Percentiles rank a stretch among this genome's conserved stretches.
Evolutionary conservation across 345 rosid genomes (phyloP).

Genomic region (Theobroma cacao): DNA sequence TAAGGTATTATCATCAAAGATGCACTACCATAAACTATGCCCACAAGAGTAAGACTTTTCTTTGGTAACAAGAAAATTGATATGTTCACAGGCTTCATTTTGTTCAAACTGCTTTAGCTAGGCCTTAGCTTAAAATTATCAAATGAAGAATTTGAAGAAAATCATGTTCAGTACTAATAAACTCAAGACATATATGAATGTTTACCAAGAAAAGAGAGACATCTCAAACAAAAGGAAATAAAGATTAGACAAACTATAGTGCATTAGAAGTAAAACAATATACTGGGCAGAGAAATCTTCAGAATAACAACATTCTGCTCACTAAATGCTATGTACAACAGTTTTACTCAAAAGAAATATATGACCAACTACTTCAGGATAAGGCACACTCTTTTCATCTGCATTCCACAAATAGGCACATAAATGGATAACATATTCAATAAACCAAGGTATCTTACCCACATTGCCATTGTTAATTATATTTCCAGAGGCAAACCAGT

Average conservation of each 20-base stretch:
- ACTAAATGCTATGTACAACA: neutral
- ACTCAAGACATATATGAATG: neutral
- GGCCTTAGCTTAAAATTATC: neutral
- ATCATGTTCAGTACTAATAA: neutral
- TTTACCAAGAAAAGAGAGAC: neutral
- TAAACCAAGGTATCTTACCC: neutral
- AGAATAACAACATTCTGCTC: neutral
- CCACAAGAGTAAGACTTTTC: neutral
- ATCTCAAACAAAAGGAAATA: neutral
- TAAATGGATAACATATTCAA: neutral
- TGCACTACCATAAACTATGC: neutral
- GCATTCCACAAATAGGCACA: neutral
- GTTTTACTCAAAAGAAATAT: neutral
- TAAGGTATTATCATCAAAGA: neutral
- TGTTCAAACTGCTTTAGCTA: neutral
- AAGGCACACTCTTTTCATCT: neutral
- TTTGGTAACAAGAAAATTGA: neutral
- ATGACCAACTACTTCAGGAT: neutral
- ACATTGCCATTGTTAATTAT: neutral
- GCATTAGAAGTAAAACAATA: neutral
- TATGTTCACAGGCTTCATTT: neutral
- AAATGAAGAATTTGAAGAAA: neutral
- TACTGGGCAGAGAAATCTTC: neutral
- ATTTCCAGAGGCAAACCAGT: neutral
- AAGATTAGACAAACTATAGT: neutral